These are phyloP conservation scores for Stachybotrys echinatus DNA, from an alignment of 2,329 filamentous ascomycete genomes.

Conservation along the genomic window DNA sequence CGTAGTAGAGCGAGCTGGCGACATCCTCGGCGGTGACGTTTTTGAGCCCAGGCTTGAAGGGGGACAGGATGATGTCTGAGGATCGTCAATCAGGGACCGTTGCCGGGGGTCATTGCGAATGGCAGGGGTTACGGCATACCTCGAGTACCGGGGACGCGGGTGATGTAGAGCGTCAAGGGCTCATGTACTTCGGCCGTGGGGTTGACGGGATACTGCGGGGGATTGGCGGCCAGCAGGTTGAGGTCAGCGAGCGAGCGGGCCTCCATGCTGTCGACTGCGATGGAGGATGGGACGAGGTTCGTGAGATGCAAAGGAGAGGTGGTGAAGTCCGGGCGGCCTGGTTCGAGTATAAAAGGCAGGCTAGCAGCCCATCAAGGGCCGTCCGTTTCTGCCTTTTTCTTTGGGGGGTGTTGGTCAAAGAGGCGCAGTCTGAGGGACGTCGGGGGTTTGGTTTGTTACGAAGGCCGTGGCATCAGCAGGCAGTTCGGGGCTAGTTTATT, in stretches of 20 bases:
- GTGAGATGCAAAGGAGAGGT: not conserved
- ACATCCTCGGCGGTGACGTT: slow-evolving; percentile 87
- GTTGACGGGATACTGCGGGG: slow-evolving; percentile 78
- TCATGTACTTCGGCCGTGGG: slow-evolving; percentile 64
- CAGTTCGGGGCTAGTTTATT: too few relatives aligned
- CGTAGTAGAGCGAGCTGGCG: slow-evolving; percentile 81
- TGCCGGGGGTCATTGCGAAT: not conserved
- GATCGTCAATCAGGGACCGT: slow-evolving; percentile 5
- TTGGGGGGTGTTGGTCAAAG: too few relatives aligned
- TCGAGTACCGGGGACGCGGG: slow-evolving; percentile 84
- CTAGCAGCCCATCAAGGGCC: not conserved
- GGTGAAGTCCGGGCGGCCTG: too few relatives aligned
- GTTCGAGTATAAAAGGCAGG: not conserved
- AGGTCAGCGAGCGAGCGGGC: slow-evolving; percentile 78
- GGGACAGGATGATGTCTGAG: slow-evolving; percentile 84
- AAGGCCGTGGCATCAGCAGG: too few relatives aligned
- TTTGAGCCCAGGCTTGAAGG: slow-evolving; percentile 81
- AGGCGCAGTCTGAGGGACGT: too few relatives aligned
- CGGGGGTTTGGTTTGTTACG: too few relatives aligned
- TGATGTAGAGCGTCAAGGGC: slow-evolving; percentile 82
- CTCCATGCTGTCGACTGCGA: slow-evolving; percentile 46
- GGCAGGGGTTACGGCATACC: slow-evolving; percentile 43
- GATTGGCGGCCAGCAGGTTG: slow-evolving; percentile 76
- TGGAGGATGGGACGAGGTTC: not conserved
- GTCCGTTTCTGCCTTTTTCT: not conserved